Evolutionary conservation across 148 eudicot species (phyloP), one percentile per base, ranked within the genome.

Genomic region (Spergularia bocconei): DNA sequence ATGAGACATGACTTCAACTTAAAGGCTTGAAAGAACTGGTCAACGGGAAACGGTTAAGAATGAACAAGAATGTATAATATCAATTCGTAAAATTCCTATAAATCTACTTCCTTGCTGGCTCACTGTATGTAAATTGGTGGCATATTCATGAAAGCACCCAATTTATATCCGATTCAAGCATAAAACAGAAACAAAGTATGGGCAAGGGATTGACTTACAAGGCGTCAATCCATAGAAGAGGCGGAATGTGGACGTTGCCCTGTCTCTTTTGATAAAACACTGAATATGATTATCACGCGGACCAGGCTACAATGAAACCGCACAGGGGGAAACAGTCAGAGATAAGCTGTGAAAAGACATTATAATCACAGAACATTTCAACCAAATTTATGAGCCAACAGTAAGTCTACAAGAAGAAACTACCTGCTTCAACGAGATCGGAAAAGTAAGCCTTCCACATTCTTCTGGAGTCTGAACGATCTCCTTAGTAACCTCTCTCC

Each of bases 391-490:
- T 25, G 8, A 33, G 38, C 23, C 36, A 59, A 21, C 15, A 25
- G 17, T 62, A 17, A 70, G 51, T 20, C 15, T 36, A 78, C 47
- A 52, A 60, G 47, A 63, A 44, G 55, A 7, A 21, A 50, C 13
- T 70, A 90, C 98, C 95, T 94, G 98, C 71, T 94, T 94, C 79
- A 94, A 80, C 21, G 98, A 94, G 84, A 94, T 90, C 3, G 98
- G 98, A 61, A 91, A 94, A 71, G 98, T 94, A 72, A 94, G 86
- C 61, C 85, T 85, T 72, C 98, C 98, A 82, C 97, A 94, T 84
- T 87, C 87, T 71, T 91, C 93, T 0, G 88, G 98, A 70, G 98
- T 90, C 87, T 87, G 90, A 38, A 94, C 98, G 75, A 88, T 94
- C 79, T 94, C 95, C 84, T 90, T 90, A 8, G 98, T 94, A 64